Base-by-base conservation (phyloP, 192 early-diverging fungal genomes). In the Podila verticillata region DNA sequence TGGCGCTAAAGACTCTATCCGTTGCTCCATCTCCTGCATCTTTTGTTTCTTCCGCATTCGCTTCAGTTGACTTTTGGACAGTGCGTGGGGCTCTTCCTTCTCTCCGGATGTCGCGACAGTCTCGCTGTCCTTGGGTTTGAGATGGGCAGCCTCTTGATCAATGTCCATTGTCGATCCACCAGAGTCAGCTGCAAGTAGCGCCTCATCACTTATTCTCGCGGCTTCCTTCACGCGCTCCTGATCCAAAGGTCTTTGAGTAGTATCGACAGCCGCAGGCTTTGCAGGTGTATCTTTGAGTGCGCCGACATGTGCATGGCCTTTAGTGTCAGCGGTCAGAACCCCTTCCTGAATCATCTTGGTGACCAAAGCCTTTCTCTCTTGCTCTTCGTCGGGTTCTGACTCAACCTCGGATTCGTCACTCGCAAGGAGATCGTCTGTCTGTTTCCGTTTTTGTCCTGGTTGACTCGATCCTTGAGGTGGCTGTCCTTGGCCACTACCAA, bases 341-440 rank as follows among this genome's bases (percentile, higher is more conserved):
- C n/a, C 51, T 24, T n/a, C 24, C 51, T 54, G 5, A 2, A 26
- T 24, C 22, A 54, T 24, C 51, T 54, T 54, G n/a, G 20, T 6
- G 7, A 54, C 51, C 51, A 54, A 24, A 4, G 22, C 20, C 24
- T 54, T 54, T 12, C 51, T 54, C 24, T 7, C 51, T 22, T 54
- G 20, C 5, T 54, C 51, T 17, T 54, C 51, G 7, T 54, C 58
- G 12, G 58, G 58, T 60, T 32, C 26, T 32, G 26, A 28, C 20
- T 66, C 65, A 29, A 47, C 26, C 49, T 66, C 65, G 13, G 65
- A 57, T 9, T 66, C 65, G 22, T 66, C 65, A n/a, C 51, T 31
- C 20, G 39, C 30, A 51, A 51, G 51, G n/a, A 54, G 24, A 54
- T 54, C 51, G 8, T 54, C 51, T 26, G 5, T 54, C 7, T 54